Evolutionary conservation across 1,284 basidiomycete species (phyloP), one percentile per base, ranked within the genome.

Genomic region (Omphalotus olearius): DNA sequence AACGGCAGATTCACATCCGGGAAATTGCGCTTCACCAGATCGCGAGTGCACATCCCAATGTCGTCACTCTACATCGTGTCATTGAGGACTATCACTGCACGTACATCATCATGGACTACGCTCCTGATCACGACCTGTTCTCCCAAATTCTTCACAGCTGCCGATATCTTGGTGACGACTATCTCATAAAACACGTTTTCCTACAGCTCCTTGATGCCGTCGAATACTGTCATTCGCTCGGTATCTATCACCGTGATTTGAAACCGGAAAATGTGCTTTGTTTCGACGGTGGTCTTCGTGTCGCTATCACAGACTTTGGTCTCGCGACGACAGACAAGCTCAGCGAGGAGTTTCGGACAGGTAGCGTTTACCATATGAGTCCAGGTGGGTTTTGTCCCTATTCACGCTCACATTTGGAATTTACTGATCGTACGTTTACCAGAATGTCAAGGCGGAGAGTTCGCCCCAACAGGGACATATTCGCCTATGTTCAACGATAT

Each of bases 221-320:
- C 63, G 88, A 94, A 59, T 91, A 91, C 70, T 86, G 84, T 69
- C 91, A 96, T 69, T 79, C 77, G 41, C 75, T 93, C 53, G 91
- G 92, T 68, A 93, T 98, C 66, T 97, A 91, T 75, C 96, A 98
- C 69, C 91, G 96, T 51, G 96, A 98, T 69, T 76, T 99, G 63
- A 99, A 98, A 75, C 96, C 96, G 23, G 97, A 98, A 73, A 99
- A 99, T 70, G 88, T 99, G 59, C 77, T 99, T 56, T 97, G 93
- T 71, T 90, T 75, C 66, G 83, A 87, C 56, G 78, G 73, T 64
- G 94, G 94, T 57, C 78, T 85, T 59, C 81, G 83, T 56, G 83
- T 98, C 54, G 85, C 91, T 57, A 81, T 99, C 64, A 95, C 95
- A 50, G 97, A 99, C 72, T 99, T 99, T 69, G 96, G 97, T 40